Evolutionary conservation across 768 basidiomycete species (phyloP).

Genomic region (Leucocoprinus leucothites): DNA sequence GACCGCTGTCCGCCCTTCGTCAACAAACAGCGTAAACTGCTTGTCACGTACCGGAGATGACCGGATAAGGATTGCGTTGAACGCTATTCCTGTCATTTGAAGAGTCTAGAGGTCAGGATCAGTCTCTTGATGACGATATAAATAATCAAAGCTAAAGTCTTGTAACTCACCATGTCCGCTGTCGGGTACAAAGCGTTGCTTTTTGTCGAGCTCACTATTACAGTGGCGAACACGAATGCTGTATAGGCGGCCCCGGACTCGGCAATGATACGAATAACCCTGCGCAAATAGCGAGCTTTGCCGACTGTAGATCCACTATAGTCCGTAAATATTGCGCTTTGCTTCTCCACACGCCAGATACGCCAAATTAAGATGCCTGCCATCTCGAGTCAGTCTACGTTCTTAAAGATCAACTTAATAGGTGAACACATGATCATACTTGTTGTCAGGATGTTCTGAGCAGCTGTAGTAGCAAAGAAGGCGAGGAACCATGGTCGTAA

Average conservation of each 20-base stretch:
- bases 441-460: slow-evolving; percentile 6
- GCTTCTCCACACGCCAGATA: slow-evolving; percentile 2
- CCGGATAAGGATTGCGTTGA: slow-evolving; percentile 1
- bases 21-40: not conserved
- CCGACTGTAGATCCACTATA: not conserved
- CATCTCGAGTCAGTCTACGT: not conserved
- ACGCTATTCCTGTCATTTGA: not conserved
- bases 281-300: not conserved
- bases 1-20: no score
- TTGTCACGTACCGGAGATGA: not conserved
- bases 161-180: not conserved
- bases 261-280: not conserved
- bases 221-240: not conserved
- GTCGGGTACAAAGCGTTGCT: not conserved
- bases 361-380: slow-evolving; percentile 5
- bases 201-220: not conserved
- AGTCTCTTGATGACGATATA: not conserved
- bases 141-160: not conserved
- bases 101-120: not conserved
- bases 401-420: not conserved
- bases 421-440: not conserved
- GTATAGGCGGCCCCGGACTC: slow-evolving; percentile 5
- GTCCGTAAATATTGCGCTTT: not conserved
- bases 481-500: not conserved
- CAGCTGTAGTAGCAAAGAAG: not conserved